Conservation (phyloP, 306 rosid genomes). For the Lablab purpureus region DNA sequence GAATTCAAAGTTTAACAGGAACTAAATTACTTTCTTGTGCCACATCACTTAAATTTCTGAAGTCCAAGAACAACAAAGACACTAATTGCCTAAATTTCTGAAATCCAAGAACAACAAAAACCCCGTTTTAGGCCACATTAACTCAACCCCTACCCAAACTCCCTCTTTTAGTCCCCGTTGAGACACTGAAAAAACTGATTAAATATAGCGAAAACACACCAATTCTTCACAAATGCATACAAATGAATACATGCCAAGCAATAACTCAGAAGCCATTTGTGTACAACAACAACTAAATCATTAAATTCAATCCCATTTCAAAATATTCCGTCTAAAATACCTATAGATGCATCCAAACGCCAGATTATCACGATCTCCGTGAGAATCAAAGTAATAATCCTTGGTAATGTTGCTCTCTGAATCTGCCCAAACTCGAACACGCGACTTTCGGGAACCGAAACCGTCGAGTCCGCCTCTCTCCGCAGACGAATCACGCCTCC, state of each 20-base stretch:
- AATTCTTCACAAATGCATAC: constrained; percentile 19
- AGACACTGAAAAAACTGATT: background rate
- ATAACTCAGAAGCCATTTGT: background rate
- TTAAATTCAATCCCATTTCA: constrained; percentile 5
- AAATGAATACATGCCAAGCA: background rate
- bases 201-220: constrained; percentile 10
- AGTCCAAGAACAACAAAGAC: constrained; percentile 12
- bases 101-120: constrained; percentile 5
- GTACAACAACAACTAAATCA: background rate
- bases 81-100: constrained; percentile 16
- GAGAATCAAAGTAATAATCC: constrained; percentile 82
- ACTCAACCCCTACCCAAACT: constrained; percentile 34
- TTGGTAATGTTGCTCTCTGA: constrained; percentile 61
- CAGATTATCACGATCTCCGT: constrained; percentile 81
- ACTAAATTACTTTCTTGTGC: background rate
- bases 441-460: constrained; percentile 72
- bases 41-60: constrained; percentile 20
- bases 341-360: constrained; percentile 80
- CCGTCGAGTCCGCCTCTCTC: constrained; percentile 58
- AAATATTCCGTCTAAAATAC: constrained; percentile 44
- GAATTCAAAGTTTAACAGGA: constrained; percentile 19
- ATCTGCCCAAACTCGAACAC: constrained; percentile 80
- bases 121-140: constrained; percentile 10
- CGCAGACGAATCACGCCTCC: constrained; percentile 56
- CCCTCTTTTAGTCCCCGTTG: background rate